A percentile compares a stretch with the other conserved stretches of the same genome.
Evolutionary conservation across 495 filamentous ascomycete genomes (phyloP).

Genomic region (Talaromyces ruber): DNA sequence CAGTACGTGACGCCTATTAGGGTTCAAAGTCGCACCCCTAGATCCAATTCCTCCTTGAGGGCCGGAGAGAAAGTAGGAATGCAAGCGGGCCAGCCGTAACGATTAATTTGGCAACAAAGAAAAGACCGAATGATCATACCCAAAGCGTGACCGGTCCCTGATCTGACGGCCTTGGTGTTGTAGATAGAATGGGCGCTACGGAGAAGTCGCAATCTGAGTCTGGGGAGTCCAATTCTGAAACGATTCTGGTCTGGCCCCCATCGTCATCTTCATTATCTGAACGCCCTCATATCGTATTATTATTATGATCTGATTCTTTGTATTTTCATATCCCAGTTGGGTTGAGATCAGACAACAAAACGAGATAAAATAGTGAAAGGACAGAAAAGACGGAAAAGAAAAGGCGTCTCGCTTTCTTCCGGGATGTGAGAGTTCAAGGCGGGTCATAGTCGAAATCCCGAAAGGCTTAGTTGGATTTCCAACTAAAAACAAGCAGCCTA

Average conservation of each 20-base stretch:
- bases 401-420: not conserved
- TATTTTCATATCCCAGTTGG: not conserved
- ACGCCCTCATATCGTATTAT: not conserved
- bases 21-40: not conserved
- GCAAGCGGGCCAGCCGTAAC: not conserved
- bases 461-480: not conserved
- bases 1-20: not conserved
- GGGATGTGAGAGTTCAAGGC: not conserved
- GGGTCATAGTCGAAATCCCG: not conserved
- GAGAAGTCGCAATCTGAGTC: not conserved
- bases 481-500: not conserved
- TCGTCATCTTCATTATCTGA: conserved; percentile 2
- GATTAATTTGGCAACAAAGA: not conserved
- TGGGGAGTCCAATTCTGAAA: conserved; percentile 4
- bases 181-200: not conserved
- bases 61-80: not conserved
- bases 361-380: not conserved
- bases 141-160: not conserved
- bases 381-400: not conserved
- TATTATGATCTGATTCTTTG: not conserved
- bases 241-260: conserved; percentile 5
- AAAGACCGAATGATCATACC: not conserved
- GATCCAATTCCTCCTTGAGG: not conserved
- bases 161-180: not conserved
- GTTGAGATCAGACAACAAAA: not conserved